Percentiles rank a stretch among this genome's conserved stretches.
phyloP scores from a whole-genome alignment of 2,329 filamentous ascomycete species.

The Penicillium thymicola region DNA sequence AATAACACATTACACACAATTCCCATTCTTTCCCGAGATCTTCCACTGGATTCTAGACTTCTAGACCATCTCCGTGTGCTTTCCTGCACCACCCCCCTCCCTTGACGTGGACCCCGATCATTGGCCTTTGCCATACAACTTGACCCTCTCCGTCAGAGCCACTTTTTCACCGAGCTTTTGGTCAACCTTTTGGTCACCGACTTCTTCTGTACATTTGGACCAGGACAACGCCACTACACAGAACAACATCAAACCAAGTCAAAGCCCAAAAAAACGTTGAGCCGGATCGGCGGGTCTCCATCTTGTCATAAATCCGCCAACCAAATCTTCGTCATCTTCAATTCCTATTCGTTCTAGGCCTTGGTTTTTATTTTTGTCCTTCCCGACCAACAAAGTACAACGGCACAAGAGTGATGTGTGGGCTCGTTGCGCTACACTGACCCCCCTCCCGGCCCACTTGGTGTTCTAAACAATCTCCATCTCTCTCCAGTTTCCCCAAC shows the following conservation, averaged over 20 bases:
- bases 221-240: constrained; percentile 13
- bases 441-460: constrained; percentile 2
- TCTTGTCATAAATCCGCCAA: constrained; percentile 21
- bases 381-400: constrained; percentile 20
- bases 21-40: background rate
- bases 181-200: constrained; percentile 19
- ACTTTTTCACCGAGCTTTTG: constrained; percentile 23
- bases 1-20: background rate
- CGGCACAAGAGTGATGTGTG: constrained; percentile 11
- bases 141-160: constrained; percentile 26
- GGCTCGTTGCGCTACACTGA: constrained; percentile 10
- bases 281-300: constrained; percentile 25
- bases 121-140: constrained; percentile 25
- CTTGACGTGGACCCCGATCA: constrained; percentile 31
- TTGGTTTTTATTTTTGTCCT: constrained; percentile 15
- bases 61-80: constrained; percentile 4
- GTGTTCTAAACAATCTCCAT: constrained; percentile 11
- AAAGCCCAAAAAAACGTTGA: constrained; percentile 22
- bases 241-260: constrained; percentile 16
- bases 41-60: constrained; percentile 14
- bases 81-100: constrained; percentile 18
- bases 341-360: constrained; percentile 24
- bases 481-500: constrained; percentile 11
- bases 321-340: constrained; percentile 11
- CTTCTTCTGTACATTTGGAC: constrained; percentile 21